phyloP scores from a whole-genome alignment of 352 stramenopile genomes.

The Globisporangium nagaii region DNA sequence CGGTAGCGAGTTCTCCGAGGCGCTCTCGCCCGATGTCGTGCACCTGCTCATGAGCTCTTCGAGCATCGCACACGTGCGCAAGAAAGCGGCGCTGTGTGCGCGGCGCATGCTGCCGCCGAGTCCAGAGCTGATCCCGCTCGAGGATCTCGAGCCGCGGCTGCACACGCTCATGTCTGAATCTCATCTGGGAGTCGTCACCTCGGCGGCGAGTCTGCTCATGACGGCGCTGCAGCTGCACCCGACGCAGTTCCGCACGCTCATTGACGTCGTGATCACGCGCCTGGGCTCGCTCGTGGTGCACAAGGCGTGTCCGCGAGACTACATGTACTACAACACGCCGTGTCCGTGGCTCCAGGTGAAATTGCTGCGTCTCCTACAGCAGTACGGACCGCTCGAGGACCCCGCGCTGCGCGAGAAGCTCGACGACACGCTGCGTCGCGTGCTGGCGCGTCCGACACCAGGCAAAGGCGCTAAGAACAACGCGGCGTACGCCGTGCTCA shows the following conservation, averaged over 20 bases:
- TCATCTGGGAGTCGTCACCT: constrained; percentile 94
- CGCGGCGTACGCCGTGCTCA: constrained; percentile 94
- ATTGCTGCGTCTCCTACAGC: constrained; percentile 90
- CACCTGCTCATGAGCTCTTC: constrained; percentile 88
- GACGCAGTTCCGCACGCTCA: constrained; percentile 87
- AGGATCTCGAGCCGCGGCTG: constrained; percentile 62
- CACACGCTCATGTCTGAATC: constrained; percentile 87
- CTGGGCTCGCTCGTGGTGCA: constrained; percentile 92
- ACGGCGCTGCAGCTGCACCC: constrained; percentile 88
- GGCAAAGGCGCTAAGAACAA: constrained; percentile 92
- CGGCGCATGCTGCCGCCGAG: constrained; percentile 91
- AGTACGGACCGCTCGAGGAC: constrained; percentile 80
- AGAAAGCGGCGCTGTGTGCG: constrained; percentile 96
- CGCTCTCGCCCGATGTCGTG: constrained; percentile 92
- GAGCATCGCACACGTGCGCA: constrained; percentile 93
- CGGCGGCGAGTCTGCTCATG: constrained; percentile 87
- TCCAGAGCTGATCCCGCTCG: constrained; percentile 87
- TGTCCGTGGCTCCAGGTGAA: constrained; percentile 96
- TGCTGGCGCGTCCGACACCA: constrained; percentile 87
- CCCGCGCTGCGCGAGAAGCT: constrained; percentile 61
- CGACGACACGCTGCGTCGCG: constrained; percentile 88
- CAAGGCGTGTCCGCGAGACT: constrained; percentile 91
- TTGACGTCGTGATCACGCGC: constrained; percentile 91
- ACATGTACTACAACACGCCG: constrained; percentile 97
- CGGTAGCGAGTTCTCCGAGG: constrained; percentile 92